Conservation (phyloP, 768 basidiomycete genomes). For the Lactifluus echinatus region DNA sequence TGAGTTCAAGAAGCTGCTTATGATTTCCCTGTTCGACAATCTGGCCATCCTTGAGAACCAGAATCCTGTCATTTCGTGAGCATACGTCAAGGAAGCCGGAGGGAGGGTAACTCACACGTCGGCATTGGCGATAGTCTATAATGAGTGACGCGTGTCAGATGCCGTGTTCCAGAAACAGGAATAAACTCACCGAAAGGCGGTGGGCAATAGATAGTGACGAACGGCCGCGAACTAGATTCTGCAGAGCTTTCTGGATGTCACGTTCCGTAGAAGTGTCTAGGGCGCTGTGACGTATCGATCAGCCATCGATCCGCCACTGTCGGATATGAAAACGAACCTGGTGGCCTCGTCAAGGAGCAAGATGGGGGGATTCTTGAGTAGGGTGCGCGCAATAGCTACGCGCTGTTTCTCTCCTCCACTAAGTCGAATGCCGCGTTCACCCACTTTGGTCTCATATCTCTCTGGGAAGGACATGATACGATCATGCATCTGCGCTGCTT, state of each 20-base stretch:
- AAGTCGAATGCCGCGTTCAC: constrained; percentile 80
- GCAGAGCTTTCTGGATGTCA: constrained; percentile 82
- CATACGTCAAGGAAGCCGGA: constrained; percentile 2
- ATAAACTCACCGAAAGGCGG: constrained; percentile 48
- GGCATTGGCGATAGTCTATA: constrained; percentile 45
- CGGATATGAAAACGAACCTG: constrained; percentile 34
- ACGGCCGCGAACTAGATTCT: constrained; percentile 64
- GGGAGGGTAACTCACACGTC: constrained; percentile 34
- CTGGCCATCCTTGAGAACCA: constrained; percentile 85
- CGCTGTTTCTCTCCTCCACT: constrained; percentile 88
- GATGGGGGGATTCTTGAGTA: constrained; percentile 80
- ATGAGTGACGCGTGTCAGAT: constrained; percentile 15
- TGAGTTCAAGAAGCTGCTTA: constrained; percentile 60
- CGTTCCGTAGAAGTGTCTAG: constrained; percentile 87
- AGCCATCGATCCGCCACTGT: neutral
- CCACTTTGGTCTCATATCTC: constrained; percentile 78
- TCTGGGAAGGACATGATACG: constrained; percentile 78
- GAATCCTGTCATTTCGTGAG: constrained; percentile 45
- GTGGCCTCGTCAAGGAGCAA: constrained; percentile 73
- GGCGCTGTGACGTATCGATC: constrained; percentile 38
- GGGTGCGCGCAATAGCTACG: constrained; percentile 78
- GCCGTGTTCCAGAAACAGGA: constrained; percentile 2
- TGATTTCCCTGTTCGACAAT: constrained; percentile 79
- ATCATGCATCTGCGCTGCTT: constrained; percentile 83
- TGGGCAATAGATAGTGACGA: constrained; percentile 76